phyloP scores from a whole-genome alignment of 257 asterid genomes.

The Nicotiana benthamiana region DNA sequence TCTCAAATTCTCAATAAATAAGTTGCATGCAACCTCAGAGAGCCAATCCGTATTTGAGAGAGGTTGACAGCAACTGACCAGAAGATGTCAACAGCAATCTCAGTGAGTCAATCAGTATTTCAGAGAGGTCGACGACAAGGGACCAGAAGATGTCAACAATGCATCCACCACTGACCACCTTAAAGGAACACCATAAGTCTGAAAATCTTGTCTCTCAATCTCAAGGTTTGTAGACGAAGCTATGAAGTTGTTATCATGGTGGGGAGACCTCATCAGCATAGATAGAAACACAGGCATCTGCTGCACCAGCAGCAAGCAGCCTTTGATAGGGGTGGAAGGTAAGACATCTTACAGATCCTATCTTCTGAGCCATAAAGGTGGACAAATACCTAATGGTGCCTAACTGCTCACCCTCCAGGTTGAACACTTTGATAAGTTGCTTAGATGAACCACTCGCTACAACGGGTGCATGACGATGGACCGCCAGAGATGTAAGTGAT shows the following conservation, averaged over 20 bases:
- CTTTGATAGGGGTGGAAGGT: conserved; percentile 85
- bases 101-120: conserved; percentile 11
- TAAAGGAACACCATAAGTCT: background rate
- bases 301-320: conserved; percentile 88
- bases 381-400: conserved; percentile 83
- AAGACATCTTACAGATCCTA: conserved; percentile 81
- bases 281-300: conserved; percentile 85
- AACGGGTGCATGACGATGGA: conserved; percentile 80
- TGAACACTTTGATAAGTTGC: conserved; percentile 82
- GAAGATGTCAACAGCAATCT: conserved; percentile 5
- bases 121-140: background rate
- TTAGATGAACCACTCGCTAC: conserved; percentile 93
- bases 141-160: background rate
- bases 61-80: background rate
- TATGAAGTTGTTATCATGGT: conserved; percentile 30
- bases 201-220: background rate
- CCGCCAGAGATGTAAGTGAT: conserved; percentile 86
- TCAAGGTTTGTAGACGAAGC: background rate
- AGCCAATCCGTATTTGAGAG: conserved; percentile 12
- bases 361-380: conserved; percentile 93
- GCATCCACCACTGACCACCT: background rate
- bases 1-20: conserved; percentile 31
- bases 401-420: conserved; percentile 72
- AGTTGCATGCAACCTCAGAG: conserved; percentile 26
- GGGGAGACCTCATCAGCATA: conserved; percentile 59